Evolutionary conservation across 306 rosid genomes (phyloP).

Genomic region (Cicer yamashitae): DNA sequence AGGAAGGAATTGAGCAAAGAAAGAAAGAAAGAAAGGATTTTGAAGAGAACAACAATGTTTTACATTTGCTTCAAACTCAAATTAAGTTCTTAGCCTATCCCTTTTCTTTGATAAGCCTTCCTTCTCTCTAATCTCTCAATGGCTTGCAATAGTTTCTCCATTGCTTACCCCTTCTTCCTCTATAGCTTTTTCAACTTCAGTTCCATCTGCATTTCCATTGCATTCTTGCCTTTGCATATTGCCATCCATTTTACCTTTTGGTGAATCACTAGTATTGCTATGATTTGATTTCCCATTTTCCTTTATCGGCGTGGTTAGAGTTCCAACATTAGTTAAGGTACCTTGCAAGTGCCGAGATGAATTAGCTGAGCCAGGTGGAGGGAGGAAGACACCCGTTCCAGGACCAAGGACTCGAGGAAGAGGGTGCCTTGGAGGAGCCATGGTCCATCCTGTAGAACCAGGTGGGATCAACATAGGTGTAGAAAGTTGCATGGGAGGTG

Average conservation of each 20-base stretch:
- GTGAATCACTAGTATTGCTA: conserved; percentile 47
- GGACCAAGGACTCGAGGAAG: conserved; percentile 74
- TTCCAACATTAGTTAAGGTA: conserved; percentile 54
- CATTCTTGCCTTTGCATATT: conserved; percentile 61
- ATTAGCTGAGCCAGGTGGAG: conserved; percentile 83
- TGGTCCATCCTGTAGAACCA: conserved; percentile 72
- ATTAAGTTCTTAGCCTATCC: conserved; percentile 55
- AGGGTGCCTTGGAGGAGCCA: conserved; percentile 81
- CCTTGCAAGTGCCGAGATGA: conserved; percentile 54
- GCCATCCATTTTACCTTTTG: conserved; percentile 41
- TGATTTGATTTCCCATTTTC: conserved; percentile 62
- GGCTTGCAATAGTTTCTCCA: conserved; percentile 51
- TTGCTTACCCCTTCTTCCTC: conserved; percentile 51
- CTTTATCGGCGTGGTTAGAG: conserved; percentile 51
- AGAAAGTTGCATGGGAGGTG: conserved; percentile 72
- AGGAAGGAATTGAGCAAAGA: conserved; percentile 50
- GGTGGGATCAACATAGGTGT: conserved; percentile 70
- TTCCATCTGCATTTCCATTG: conserved; percentile 63
- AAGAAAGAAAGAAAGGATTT: conserved; percentile 49
- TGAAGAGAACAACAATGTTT: conserved; percentile 59
- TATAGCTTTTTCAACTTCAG: conserved; percentile 47
- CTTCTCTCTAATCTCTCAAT: conserved; percentile 42
- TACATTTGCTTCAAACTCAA: conserved; percentile 82
- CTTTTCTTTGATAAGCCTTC: conserved; percentile 36
- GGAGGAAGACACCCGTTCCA: conserved; percentile 96